Conservation (phyloP, 257 asterid species). For the Nicotiana paniculata region DNA sequence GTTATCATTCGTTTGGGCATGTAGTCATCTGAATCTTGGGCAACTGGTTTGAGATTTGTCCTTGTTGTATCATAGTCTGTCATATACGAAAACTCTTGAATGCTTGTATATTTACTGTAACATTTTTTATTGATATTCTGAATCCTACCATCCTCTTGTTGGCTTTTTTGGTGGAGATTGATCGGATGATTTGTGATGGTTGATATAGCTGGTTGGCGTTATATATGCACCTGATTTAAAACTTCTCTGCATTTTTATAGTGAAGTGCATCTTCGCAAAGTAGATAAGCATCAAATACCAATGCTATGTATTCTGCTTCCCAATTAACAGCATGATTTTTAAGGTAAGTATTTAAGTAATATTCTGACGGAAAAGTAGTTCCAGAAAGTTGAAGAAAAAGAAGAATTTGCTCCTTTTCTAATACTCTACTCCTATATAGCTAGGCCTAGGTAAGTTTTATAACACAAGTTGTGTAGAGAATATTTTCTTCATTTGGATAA, state of each 20-base stretch:
- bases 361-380: too few relatives aligned
- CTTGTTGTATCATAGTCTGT: conserved; percentile 26
- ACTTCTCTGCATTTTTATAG: neutral
- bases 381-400: too few relatives aligned
- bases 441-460: too few relatives aligned
- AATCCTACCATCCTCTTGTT: neutral
- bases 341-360: too few relatives aligned
- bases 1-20: conserved; percentile 27
- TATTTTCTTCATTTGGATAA: too few relatives aligned
- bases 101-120: neutral
- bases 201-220: neutral
- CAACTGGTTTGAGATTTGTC: conserved; percentile 16
- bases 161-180: neutral
- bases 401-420: too few relatives aligned
- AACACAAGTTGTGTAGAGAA: too few relatives aligned
- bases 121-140: neutral
- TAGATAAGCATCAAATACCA: neutral
- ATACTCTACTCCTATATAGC: too few relatives aligned
- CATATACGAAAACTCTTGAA: conserved; percentile 9
- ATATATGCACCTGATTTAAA: neutral
- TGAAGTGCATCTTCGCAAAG: neutral
- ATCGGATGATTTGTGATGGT: neutral
- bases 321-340: too few relatives aligned
- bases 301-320: too few relatives aligned
- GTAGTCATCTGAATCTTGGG: conserved; percentile 26